Conservation (phyloP, 176 grass and related monocot species). For the Lolium rigidum region DNA sequence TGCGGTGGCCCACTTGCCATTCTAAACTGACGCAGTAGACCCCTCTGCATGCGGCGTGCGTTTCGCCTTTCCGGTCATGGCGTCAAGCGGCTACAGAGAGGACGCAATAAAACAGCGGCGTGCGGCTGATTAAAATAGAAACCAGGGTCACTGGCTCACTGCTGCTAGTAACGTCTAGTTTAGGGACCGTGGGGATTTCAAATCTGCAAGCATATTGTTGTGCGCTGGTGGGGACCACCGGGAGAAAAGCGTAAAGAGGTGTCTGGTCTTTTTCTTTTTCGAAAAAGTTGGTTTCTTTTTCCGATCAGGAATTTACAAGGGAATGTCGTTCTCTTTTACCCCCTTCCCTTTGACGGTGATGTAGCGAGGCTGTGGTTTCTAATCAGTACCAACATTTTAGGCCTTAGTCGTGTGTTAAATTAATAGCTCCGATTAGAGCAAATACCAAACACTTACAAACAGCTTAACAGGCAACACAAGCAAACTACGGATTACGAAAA, state of each 20-base stretch:
- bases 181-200: neutral
- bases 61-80: neutral
- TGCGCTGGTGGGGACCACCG: neutral
- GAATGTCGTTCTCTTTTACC: neutral
- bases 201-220: neutral
- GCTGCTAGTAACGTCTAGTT: neutral
- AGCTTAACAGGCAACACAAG: too few relatives aligned
- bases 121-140: neutral
- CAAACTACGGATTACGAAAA: too few relatives aligned
- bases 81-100: neutral
- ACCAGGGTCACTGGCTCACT: neutral
- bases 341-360: neutral
- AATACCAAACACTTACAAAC: too few relatives aligned
- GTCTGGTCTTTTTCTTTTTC: too few relatives aligned
- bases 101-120: neutral
- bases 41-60: neutral
- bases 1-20: neutral
- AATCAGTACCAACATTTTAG: too few relatives aligned
- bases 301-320: neutral
- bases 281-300: neutral
- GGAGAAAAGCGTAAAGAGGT: neutral
- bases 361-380: neutral
- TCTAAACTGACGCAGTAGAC: neutral
- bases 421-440: too few relatives aligned
- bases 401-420: too few relatives aligned